These are phyloP conservation scores for Volvox reticuliferus DNA, from an alignment of 139 green algal species.

Conservation along the genomic window DNA sequence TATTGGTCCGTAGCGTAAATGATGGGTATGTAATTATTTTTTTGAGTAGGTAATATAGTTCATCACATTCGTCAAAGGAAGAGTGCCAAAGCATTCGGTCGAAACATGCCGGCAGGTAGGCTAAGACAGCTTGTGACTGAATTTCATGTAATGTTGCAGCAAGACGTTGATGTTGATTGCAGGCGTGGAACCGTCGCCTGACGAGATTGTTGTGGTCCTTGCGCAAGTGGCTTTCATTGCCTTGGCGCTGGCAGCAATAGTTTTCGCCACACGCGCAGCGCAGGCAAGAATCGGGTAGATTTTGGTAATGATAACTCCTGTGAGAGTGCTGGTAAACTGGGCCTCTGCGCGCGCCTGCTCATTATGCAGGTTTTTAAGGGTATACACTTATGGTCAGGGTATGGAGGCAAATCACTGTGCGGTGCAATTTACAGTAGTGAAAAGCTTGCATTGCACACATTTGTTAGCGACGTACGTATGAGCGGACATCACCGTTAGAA, in stretches of 20 bases:
- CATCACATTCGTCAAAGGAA: no score
- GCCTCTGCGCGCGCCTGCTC: not conserved
- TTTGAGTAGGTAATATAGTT: no score
- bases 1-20: no score
- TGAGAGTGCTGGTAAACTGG: not conserved
- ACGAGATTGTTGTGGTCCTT: not conserved
- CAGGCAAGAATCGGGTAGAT: not conserved
- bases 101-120: no score
- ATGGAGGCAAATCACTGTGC: not conserved
- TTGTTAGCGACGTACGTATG: no score
- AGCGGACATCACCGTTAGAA: not conserved
- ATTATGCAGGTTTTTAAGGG: not conserved
- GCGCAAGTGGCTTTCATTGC: not conserved
- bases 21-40: no score
- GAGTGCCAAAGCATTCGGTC: no score
- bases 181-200: not conserved
- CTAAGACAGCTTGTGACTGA: no score
- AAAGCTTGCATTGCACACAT: not conserved
- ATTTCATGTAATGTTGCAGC: no score
- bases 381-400: not conserved
- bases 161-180: not conserved
- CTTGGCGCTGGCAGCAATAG: not conserved
- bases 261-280: not conserved
- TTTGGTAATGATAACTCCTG: not conserved
- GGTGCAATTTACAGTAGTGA: not conserved